These are phyloP conservation scores for Vanderwaltozyma yarrowii DNA, from an alignment of 805 yeast genomes.

Conservation along the genomic window DNA sequence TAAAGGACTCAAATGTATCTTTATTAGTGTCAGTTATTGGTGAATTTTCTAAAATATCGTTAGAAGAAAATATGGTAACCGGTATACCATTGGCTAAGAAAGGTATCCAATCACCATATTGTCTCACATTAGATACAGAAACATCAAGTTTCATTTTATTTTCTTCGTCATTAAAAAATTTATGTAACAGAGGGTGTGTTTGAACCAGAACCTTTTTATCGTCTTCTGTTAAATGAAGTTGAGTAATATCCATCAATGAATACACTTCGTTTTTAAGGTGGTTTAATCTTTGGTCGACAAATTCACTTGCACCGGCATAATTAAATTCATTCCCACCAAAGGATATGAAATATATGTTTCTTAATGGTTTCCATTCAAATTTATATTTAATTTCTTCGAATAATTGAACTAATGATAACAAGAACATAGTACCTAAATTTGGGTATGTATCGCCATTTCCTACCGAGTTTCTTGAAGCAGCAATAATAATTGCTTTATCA, in stretches of 20 bases:
- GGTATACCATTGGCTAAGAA: slow-evolving; percentile 52
- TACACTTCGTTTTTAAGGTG: slow-evolving; percentile 50
- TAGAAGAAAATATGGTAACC: slow-evolving; percentile 19
- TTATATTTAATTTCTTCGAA: slow-evolving; percentile 54
- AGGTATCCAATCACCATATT: slow-evolving; percentile 58
- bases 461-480: slow-evolving; percentile 72
- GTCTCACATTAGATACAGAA: slow-evolving; percentile 24
- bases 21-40: slow-evolving; percentile 51
- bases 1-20: slow-evolving; percentile 53
- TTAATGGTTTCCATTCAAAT: slow-evolving; percentile 70
- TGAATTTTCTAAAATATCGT: slow-evolving; percentile 29
- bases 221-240: slow-evolving; percentile 39
- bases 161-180: slow-evolving; percentile 18
- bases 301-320: slow-evolving; percentile 74
- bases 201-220: slow-evolving; percentile 43
- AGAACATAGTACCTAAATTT: slow-evolving; percentile 61
- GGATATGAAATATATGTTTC: slow-evolving; percentile 73
- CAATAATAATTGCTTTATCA: slow-evolving; percentile 63
- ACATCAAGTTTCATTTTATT: slow-evolving; percentile 9
- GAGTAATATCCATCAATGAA: slow-evolving; percentile 61
- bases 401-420: slow-evolving; percentile 61
- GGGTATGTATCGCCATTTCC: slow-evolving; percentile 67
- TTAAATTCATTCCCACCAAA: slow-evolving; percentile 79
- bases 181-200: slow-evolving; percentile 55
- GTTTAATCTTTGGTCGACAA: slow-evolving; percentile 49